These are phyloP conservation scores for Brettanomyces anomalus DNA, from an alignment of 805 yeast species.

Conservation along the genomic window DNA sequence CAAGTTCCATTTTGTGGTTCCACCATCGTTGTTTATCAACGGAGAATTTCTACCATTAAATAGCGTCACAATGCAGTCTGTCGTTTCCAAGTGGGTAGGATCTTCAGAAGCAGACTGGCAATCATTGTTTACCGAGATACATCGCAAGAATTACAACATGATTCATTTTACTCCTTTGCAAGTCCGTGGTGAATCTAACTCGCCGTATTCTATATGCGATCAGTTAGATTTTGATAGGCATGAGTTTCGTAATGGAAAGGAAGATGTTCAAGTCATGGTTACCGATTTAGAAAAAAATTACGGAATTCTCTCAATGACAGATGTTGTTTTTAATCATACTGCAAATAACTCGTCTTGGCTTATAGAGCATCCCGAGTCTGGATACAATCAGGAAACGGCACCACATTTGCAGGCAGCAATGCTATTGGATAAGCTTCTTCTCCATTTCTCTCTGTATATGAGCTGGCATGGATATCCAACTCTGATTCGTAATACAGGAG, in stretches of 20 bases:
- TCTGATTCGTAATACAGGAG: slow-evolving; percentile 38
- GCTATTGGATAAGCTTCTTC: slow-evolving; percentile 64
- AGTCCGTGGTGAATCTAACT: slow-evolving; percentile 78
- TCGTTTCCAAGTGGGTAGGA: slow-evolving; percentile 91
- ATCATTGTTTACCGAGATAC: slow-evolving; percentile 47
- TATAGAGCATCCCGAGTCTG: slow-evolving; percentile 78
- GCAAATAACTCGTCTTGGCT: slow-evolving; percentile 88
- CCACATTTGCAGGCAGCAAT: slow-evolving; percentile 84
- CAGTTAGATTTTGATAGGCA: slow-evolving; percentile 70
- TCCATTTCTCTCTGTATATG: slow-evolving; percentile 56
- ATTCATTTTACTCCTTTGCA: slow-evolving; percentile 93
- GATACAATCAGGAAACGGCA: slow-evolving; percentile 78
- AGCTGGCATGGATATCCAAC: slow-evolving; percentile 54
- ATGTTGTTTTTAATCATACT: slow-evolving; percentile 91
- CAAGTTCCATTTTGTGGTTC: slow-evolving; percentile 66
- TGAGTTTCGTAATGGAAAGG: slow-evolving; percentile 44
- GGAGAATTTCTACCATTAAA: slow-evolving; percentile 59
- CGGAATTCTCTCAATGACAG: slow-evolving; percentile 72
- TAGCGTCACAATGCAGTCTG: slow-evolving; percentile 72
- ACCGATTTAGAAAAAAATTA: slow-evolving; percentile 37
- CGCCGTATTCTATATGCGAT: slow-evolving; percentile 88
- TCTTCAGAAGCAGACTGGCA: slow-evolving; percentile 53
- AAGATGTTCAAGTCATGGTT: slow-evolving; percentile 48
- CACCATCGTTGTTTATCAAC: slow-evolving; percentile 59
- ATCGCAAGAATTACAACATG: slow-evolving; percentile 85